phyloP scores from a whole-genome alignment of 176 grass and related monocot genomes.

The Phoenix dactylifera region DNA sequence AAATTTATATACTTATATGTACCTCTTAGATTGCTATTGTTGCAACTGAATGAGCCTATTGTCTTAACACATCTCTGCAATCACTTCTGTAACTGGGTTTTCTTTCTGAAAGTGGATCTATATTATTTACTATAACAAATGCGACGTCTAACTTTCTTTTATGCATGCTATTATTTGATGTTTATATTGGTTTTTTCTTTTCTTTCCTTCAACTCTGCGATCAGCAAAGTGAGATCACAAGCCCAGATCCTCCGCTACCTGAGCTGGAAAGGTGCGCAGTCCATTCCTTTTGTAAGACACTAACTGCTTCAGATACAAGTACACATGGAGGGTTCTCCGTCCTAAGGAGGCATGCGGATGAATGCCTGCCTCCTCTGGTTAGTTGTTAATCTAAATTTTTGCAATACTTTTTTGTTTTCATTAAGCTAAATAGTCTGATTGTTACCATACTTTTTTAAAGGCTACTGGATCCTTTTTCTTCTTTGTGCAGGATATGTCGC shows the following conservation, averaged over 20 bases:
- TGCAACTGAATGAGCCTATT: too few species aligned
- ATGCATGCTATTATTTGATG: not conserved
- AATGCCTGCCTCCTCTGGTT: constrained; percentile 90
- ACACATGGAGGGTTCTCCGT: constrained; percentile 96
- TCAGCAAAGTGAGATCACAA: constrained; percentile 61
- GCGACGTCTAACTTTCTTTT: not conserved
- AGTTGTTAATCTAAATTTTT: constrained; percentile 23
- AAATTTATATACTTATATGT: too few species aligned
- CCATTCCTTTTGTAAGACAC: constrained; percentile 93
- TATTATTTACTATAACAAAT: too few species aligned
- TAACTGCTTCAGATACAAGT: constrained; percentile 95
- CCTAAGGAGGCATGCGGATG: constrained; percentile 92
- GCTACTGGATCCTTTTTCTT: constrained; percentile 10
- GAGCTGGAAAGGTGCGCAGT: constrained; percentile 40
- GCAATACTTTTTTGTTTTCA: too few species aligned
- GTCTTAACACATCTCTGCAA: too few species aligned
- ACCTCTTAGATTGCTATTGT: too few species aligned
- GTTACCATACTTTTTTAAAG: not conserved
- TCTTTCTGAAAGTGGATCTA: too few species aligned
- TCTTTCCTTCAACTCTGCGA: constrained; percentile 10
- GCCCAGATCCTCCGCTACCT: constrained; percentile 39
- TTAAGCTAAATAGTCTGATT: too few species aligned
- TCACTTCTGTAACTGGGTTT: too few species aligned
- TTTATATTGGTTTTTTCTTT: constrained; percentile 17
- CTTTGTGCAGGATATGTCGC: constrained; percentile 74